Base-by-base conservation (phyloP, 148 eudicot genomes). In the Arctostaphylos glauca region DNA sequence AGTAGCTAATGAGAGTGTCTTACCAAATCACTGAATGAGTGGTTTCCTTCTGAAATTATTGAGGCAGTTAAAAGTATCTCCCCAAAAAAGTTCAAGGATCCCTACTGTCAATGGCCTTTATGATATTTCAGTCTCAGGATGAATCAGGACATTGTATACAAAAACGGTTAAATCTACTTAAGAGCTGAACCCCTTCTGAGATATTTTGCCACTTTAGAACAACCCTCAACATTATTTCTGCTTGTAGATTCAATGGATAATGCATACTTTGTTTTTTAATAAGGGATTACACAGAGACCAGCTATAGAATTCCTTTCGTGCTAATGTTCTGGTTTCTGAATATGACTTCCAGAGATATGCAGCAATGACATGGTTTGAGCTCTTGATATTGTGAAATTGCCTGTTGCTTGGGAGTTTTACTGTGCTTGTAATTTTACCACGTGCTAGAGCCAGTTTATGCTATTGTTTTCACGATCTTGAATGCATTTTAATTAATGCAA, bases 401-500 rank as follows among this genome's bases (percentile, higher is more conserved):
- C 25, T 38, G 66, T 54, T 53, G 43, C 79, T 52, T 31, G 46
- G 46, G 43, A 6, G 44, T 44, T 54, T 56, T 75, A 14, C 0
- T 76, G 47, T 14, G 46, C 67, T 14, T 53, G 55, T 55, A 18
- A 77, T 5, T 77, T 77, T 77, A 77, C 15, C 6, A 55, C 5
- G 31, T 58, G 15, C 9, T 4, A 0, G 23, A 55, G 52, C 43
- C n/a, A 16, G 13, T n/a, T 48, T 9, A 78, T 14, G 13, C 3
- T 54, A 54, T 25, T 6, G 21, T 58, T 58, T 59, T 67, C 43
- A 16, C 23, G 52, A 72, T 71, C 82, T 21, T 81, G 47, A 81
- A 43, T 59, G 38, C 43, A 78, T 18, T 52, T 41, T 18, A 9
- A 23, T 80, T 31, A 12, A 43, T 84, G 74, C 10, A 16, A 38